Evolutionary conservation across 257 asterid genomes (phyloP).

Genomic region (Solanum tarijense): DNA sequence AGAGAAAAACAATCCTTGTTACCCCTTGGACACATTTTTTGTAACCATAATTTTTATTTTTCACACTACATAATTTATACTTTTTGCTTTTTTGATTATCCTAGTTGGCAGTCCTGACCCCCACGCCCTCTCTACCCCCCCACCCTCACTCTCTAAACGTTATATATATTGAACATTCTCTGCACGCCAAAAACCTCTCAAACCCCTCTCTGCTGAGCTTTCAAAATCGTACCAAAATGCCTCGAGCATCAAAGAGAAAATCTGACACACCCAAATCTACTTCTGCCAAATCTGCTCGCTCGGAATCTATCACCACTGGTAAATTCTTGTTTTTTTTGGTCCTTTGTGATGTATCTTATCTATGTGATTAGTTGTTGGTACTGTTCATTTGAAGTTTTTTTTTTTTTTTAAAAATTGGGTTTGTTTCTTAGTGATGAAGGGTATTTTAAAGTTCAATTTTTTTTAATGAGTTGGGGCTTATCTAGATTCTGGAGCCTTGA

Average conservation of each 20-base stretch:
- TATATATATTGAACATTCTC: conserved; percentile 9
- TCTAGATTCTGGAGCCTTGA: background rate
- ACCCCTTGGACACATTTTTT: background rate
- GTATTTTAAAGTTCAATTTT: background rate
- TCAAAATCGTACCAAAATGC: conserved; percentile 19
- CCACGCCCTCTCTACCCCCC: background rate
- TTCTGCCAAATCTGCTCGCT: conserved; percentile 35
- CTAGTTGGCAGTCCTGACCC: background rate
- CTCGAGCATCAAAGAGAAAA: conserved; percentile 67
- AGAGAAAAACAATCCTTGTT: background rate
- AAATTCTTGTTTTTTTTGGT: background rate
- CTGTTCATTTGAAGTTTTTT: background rate
- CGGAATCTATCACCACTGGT: conserved; percentile 54
- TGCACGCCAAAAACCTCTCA: background rate
- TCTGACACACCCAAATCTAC: conserved; percentile 35
- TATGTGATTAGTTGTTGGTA: background rate
- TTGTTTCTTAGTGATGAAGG: background rate
- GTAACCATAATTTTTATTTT: background rate
- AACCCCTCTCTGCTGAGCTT: background rate
- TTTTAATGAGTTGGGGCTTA: background rate
- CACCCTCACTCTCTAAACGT: background rate
- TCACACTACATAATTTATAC: background rate
- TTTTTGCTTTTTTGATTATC: background rate
- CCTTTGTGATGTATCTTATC: background rate
- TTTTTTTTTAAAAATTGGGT: background rate